Base-by-base conservation (phyloP, 139 green algal genomes). In the Parachlorella kessleri region DNA sequence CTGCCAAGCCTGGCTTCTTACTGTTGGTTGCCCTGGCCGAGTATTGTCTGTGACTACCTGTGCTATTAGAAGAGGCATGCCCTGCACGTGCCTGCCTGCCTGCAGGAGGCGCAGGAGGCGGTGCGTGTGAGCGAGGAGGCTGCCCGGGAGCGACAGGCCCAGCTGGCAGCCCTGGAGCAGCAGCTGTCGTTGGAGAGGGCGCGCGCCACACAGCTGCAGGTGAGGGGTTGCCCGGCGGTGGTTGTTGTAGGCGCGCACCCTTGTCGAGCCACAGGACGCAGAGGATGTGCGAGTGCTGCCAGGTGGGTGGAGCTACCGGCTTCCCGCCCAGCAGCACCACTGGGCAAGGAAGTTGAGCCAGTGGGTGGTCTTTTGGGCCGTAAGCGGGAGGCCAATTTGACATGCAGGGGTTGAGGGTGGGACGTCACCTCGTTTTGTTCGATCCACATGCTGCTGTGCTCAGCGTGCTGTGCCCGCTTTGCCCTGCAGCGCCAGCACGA, bases 181-280 rank as follows among this genome's bases (percentile, higher is more conserved):
- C 41, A 33, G 42, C 63, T 69, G 63, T 70, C 63, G 24, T 35
- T 36, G 1, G 71, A 73, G 59, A 63, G 63, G 4, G 42, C 59
- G 42, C 70, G 48, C 18, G 48, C 42, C 35, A n/a, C 41, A 1
- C 63, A 21, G 63, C 33, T 74, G 71, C 71, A 69, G 59, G 24
- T 28, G 40, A 32, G 41, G 14, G 48, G n/a, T n/a, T n/a, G n/a
- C n/a, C n/a, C n/a, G n/a, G n/a, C n/a, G n/a, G n/a, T n/a, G n/a
- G n/a, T n/a, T n/a, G n/a, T n/a, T n/a, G n/a, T n/a, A n/a, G n/a
- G n/a, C n/a, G n/a, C n/a, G n/a, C n/a, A n/a, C n/a, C n/a, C n/a
- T n/a, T n/a, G n/a, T n/a, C n/a, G n/a, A n/a, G 54, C 30, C 63
- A 55, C 59, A 70, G 66, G 76, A 81, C 66, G 42, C 53, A n/a